Percentiles rank a stretch among this genome's conserved stretches.
Evolutionary conservation across 75 land plant genomes (phyloP).

Genomic region (Sequoiadendron giganteum): DNA sequence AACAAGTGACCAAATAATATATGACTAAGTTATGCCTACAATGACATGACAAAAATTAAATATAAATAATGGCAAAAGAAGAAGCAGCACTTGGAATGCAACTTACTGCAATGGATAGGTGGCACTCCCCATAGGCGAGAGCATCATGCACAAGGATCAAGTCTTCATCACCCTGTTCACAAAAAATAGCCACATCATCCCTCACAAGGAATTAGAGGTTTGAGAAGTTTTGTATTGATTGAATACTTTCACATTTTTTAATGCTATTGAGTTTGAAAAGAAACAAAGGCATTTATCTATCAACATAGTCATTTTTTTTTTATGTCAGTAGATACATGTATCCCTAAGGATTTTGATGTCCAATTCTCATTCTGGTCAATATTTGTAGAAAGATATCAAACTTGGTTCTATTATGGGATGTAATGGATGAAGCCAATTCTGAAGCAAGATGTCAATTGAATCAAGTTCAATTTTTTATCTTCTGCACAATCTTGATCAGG

Average conservation of each 20-base stretch:
- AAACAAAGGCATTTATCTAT: not conserved
- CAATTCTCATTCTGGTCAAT: not conserved
- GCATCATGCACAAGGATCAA: conserved; percentile 81
- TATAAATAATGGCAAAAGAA: not conserved
- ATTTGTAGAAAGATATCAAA: not conserved
- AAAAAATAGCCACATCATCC: not conserved
- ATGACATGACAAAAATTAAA: not conserved
- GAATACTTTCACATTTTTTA: not conserved
- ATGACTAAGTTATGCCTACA: not conserved
- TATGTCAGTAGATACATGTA: not conserved
- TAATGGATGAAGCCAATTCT: not conserved
- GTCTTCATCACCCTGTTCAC: conserved; percentile 74
- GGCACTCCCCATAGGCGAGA: conserved; percentile 84
- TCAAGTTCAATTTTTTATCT: not conserved
- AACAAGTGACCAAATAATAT: not conserved
- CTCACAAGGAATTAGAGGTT: not conserved
- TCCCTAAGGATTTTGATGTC: not conserved
- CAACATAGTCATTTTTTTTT: not conserved
- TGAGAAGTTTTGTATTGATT: not conserved
- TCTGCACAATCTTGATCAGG: not conserved
- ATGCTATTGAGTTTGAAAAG: not conserved
- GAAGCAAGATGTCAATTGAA: not conserved
- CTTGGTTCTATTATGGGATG: not conserved
- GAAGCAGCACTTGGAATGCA: not conserved
- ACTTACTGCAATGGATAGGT: conserved; percentile 78